Evolutionary conservation across 306 rosid species (phyloP), one percentile per base, ranked within the genome.

Genomic region (Rosa rugosa): DNA sequence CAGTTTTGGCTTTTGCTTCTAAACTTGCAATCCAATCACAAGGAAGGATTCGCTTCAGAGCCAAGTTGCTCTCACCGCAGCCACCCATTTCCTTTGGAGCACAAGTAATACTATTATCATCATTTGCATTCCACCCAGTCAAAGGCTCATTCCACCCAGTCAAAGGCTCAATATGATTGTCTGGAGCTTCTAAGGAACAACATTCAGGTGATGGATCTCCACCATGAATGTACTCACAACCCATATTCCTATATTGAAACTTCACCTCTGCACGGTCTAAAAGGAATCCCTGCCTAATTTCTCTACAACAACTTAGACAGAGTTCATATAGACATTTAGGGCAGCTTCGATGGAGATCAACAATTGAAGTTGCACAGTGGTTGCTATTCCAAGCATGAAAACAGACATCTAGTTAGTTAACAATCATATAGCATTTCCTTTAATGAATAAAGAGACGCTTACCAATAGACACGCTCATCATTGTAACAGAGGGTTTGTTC

Each of bases 321-420:
- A 92, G 88, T 80, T 92, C 96, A 79, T 80, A 92, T 36, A 85
- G 82, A 83, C 96, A 92, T 25, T 78, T 66, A 64, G 92, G 89
- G 84, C 97, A 92, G 88, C 89, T 90, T 78, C 93, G 84, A 77
- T 92, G 93, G 60, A 92, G 86, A 63, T 92, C 96, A 71, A 84
- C 57, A 63, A 93, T 93, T 85, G 98, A 93, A 78, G 96, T 93
- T 71, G 96, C 97, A 87, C 97, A 92, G 72, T 86, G 87, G 72
- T 92, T 80, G 82, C 97, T 92, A 84, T 79, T 80, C 86, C 85
- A 86, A 73, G 67, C 80, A 68, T 56, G 75, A 71, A 69, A 69
- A 27, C 18, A 51, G 77, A 51, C 57, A 45, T 64, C 51, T 64
- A 18, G 69, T 46, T 47, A 76, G 68, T 42, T 67, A 27, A 57